Base-by-base conservation (phyloP, 108 stramenopile genomes). In the Poteriospumella lacustris region DNA sequence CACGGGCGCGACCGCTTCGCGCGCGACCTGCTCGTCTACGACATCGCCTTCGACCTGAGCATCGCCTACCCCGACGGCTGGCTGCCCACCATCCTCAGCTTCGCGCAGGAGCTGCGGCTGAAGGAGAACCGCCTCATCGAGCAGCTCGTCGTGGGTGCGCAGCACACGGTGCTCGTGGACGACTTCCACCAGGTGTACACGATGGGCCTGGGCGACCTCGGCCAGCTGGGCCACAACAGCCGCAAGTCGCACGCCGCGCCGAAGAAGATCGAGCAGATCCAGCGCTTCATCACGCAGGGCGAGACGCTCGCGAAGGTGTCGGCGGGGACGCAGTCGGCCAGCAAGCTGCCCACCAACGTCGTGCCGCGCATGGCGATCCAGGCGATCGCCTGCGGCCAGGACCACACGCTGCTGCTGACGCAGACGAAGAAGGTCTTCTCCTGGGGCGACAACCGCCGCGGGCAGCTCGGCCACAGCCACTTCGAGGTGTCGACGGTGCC, bases 361-460 rank as follows among this genome's bases (percentile, higher is more conserved):
- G n/a, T n/a, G n/a, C n/a, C n/a, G 3, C 70, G 47, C 33, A 52
- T 52, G 40, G 36, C 3, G 3, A 38, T 73, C 42, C 26, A 42
- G 42, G 15, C 26, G 5, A 24, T 42, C 28, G 31, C 31, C 36
- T n/a, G 44, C 36, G 41, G 70, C 33, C 41, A 34, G 5, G 70
- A 73, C 36, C 70, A 73, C 36, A 34, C 40, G 3, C 36, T 73
- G 47, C 41, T 73, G 29, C 41, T 73, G 19, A 73, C 70, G 26
- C 31, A 5, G 5, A 12, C 40, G 9, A 26, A 34, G 26, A 3
- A 33, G 31, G 70, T 73, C n/a, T 73, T 33, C 42, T 52, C 44
- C 9, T 73, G 70, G 70, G 70, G 70, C 19, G 70, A 56, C 33
- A 73, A 73, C 42, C 70, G 70, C 36, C 43, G 70, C 31, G 70